Evolutionary conservation across 2,329 filamentous ascomycete genomes (phyloP).

Genomic region (Venturia carpophila): DNA sequence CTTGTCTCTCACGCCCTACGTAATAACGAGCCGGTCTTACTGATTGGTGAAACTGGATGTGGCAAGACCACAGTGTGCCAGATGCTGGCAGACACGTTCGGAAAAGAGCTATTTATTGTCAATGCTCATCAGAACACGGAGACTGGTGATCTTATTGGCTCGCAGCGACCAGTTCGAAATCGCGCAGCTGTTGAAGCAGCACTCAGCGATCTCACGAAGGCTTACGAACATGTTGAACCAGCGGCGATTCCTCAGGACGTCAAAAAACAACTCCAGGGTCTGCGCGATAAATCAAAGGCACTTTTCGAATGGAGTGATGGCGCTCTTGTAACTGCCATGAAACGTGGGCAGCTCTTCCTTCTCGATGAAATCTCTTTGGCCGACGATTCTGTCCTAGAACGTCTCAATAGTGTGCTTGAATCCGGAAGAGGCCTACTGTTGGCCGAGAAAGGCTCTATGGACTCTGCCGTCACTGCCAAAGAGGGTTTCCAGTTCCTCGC

Average conservation of each 20-base stretch:
- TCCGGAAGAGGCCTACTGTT: conserved; percentile 77
- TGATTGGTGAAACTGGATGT: conserved; percentile 95
- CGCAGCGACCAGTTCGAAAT: conserved; percentile 85
- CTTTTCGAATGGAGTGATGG: conserved; percentile 97
- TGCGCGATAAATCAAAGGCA: conserved; percentile 62
- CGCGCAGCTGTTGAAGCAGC: conserved; percentile 62
- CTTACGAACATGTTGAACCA: conserved; percentile 42
- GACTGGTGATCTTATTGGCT: conserved; percentile 93
- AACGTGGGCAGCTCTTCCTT: conserved; percentile 78
- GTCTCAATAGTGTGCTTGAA: conserved; percentile 93
- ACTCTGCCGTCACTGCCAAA: conserved; percentile 68
- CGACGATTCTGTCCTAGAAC: conserved; percentile 92
- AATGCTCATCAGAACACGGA: conserved; percentile 99
- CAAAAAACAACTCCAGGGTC: conserved; percentile 34
- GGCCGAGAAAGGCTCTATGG: conserved; percentile 77
- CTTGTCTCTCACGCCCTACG: conserved; percentile 78
- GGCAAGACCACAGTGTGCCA: conserved; percentile 97
- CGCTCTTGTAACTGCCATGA: conserved; percentile 90
- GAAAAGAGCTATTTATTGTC: conserved; percentile 73
- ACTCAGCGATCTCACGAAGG: conserved; percentile 35
- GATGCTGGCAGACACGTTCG: conserved; percentile 72
- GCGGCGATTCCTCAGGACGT: conserved; percentile 6
- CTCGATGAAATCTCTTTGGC: conserved; percentile 97
- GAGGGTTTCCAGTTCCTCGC: conserved; percentile 91
- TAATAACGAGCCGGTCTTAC: conserved; percentile 86